Evolutionary conservation across 345 rosid species (phyloP).

Genomic region (Leavenworthia alabamica): DNA sequence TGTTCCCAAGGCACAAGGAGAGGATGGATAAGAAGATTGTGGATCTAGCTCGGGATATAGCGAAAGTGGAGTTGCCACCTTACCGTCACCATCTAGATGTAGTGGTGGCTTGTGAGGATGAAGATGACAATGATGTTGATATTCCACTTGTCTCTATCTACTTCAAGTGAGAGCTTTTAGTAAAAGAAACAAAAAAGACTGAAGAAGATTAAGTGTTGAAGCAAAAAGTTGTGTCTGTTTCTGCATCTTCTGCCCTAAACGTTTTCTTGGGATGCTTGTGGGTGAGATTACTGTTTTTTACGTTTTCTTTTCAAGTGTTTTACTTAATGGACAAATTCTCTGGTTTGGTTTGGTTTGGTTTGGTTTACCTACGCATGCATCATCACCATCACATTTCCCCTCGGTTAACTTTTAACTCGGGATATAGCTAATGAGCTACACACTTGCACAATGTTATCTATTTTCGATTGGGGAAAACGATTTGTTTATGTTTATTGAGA

Average conservation of each 20-base stretch:
- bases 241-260: constrained; percentile 8
- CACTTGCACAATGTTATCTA: too few relatives aligned
- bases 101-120: constrained; percentile 86
- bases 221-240: constrained; percentile 7
- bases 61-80: constrained; percentile 67
- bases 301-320: neutral
- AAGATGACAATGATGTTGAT: constrained; percentile 77
- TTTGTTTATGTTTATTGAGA: too few relatives aligned
- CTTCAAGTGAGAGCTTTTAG: constrained; percentile 29
- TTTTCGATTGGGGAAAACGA: too few relatives aligned
- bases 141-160: constrained; percentile 77
- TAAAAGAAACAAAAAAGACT: neutral
- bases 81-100: constrained; percentile 64
- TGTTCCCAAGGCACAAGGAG: constrained; percentile 75
- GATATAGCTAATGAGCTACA: too few relatives aligned
- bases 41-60: constrained; percentile 74
- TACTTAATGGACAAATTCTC: neutral
- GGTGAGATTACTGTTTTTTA: neutral
- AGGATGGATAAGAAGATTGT: constrained; percentile 83
- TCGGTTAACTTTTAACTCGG: too few relatives aligned
- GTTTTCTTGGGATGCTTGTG: constrained; percentile 21
- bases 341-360: neutral
- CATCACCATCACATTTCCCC: neutral
- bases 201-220: neutral
- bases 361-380: neutral